Evolutionary conservation across 805 yeast genomes (phyloP).

Genomic region (Ogataea siamensis): DNA sequence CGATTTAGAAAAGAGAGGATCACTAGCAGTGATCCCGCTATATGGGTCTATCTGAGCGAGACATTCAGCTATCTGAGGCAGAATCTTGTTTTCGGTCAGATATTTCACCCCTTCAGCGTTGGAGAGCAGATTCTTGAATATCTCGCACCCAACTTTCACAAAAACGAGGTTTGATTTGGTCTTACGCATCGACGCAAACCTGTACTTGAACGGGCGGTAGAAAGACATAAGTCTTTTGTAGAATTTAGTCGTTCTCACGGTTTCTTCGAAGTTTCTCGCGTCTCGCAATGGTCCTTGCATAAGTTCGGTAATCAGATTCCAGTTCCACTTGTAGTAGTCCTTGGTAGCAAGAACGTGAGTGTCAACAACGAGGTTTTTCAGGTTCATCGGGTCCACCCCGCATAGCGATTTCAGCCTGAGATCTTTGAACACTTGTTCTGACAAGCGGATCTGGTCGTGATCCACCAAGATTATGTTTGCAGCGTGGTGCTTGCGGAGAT

Average conservation of each 20-base stretch:
- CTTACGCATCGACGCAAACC: constrained; percentile 59
- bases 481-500: constrained; percentile 26
- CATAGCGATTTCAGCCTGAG: constrained; percentile 20
- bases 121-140: constrained; percentile 63
- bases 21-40: constrained; percentile 69
- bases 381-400: constrained; percentile 56
- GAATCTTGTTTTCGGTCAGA: constrained; percentile 66
- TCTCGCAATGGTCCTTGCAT: constrained; percentile 80
- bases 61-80: constrained; percentile 88
- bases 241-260: constrained; percentile 76
- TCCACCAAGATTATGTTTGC: constrained; percentile 7
- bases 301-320: constrained; percentile 70
- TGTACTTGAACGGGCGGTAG: constrained; percentile 84
- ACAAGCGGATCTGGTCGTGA: constrained; percentile 15
- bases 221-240: constrained; percentile 81
- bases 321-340: constrained; percentile 82
- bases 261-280: constrained; percentile 72
- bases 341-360: constrained; percentile 77
- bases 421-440: constrained; percentile 28
- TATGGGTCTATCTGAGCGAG: constrained; percentile 80
- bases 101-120: constrained; percentile 65
- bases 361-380: constrained; percentile 62
- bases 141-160: constrained; percentile 70
- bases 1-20: constrained; percentile 66
- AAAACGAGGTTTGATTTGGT: constrained; percentile 54